Evolutionary conservation across 2,329 filamentous ascomycete species (phyloP).

Genomic region (Alternaria ventricosa): DNA sequence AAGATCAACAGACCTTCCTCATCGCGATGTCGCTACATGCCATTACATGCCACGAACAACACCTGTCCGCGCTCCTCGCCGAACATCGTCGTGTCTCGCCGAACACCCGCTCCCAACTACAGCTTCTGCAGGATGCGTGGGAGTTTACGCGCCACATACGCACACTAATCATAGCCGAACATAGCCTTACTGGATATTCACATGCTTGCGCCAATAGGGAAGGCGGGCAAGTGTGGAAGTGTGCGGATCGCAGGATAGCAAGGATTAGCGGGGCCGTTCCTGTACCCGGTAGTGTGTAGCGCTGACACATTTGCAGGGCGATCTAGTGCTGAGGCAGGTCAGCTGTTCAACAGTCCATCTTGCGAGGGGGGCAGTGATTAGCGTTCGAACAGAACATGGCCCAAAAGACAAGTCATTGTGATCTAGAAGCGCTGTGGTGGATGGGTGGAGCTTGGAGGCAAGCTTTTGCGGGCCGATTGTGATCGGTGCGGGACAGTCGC

Average conservation of each 20-base stretch:
- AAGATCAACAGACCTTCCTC: not conserved
- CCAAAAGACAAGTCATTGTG: not conserved
- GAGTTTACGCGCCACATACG: constrained; percentile 9
- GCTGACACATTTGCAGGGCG: constrained; percentile 1
- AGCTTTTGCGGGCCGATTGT: not conserved
- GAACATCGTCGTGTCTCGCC: not conserved
- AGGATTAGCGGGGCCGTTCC: not conserved
- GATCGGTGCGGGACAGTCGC: not conserved
- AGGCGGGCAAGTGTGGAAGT: not conserved
- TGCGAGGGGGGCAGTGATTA: not conserved
- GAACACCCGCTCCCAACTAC: not conserved
- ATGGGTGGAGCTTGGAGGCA: not conserved
- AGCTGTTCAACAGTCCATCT: not conserved
- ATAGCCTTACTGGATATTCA: not conserved
- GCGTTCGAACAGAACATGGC: not conserved
- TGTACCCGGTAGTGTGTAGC: not conserved
- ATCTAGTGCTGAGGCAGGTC: constrained; percentile 3
- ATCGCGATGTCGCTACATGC: not conserved
- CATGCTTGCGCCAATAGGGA: constrained; percentile 2
- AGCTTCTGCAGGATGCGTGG: constrained; percentile 4
- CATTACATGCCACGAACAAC: not conserved
- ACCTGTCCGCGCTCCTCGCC: not conserved
- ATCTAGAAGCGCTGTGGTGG: not conserved
- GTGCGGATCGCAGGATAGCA: not conserved
- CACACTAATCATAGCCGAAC: constrained; percentile 9